Base-by-base conservation (phyloP, 805 yeast genomes). In the Novakomyces olei region DNA sequence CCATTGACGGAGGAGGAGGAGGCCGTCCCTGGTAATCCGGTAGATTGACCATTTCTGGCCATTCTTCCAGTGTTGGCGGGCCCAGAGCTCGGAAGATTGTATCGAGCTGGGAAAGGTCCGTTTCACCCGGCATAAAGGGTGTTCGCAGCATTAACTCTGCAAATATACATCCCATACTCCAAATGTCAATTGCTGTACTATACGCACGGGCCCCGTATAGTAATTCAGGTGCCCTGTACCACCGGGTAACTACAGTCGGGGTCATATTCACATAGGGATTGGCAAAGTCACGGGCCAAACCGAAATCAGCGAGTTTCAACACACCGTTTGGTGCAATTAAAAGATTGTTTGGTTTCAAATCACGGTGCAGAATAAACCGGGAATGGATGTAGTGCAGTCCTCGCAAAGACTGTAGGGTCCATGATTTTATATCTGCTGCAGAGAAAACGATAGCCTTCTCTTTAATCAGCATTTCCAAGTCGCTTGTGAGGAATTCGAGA, bases 221-320 rank as follows among this genome's bases (percentile, higher is more conserved):
- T 23, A 85, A 60, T 50, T 85, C 98, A 0, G 96, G 96, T 1
- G 96, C 94, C 38, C 96, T 66, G 50, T 85, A 85, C 96, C 98
- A 85, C 24, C 83, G 57, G 0, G 98, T 85, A 33, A 85, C 85
- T 17, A 66, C 65, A 28, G 63, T 61, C 1, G 57, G 58, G 22
- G 38, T 46, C 3, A 60, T 62, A 3, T 54, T 39, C 9, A 56
- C 57, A 1, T 91, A 91, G 1, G 61, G 55, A 3, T 56, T 49
- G 36, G 61, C 64, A 48, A 69, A 77, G 14, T 61, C 50, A 39
- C 96, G 61, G 1, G 96, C 96, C 26, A 88, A 58, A 1, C 99
- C 98, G 50, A 88, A 91, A 54, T 88, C 99, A 2, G 94, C 99
- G 33, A 88, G 69, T 45, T 81, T 83, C 23, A 91, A 58, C 4